phyloP scores from a whole-genome alignment of 495 filamentous ascomycete genomes.

The Penicillium psychrofluorescens region DNA sequence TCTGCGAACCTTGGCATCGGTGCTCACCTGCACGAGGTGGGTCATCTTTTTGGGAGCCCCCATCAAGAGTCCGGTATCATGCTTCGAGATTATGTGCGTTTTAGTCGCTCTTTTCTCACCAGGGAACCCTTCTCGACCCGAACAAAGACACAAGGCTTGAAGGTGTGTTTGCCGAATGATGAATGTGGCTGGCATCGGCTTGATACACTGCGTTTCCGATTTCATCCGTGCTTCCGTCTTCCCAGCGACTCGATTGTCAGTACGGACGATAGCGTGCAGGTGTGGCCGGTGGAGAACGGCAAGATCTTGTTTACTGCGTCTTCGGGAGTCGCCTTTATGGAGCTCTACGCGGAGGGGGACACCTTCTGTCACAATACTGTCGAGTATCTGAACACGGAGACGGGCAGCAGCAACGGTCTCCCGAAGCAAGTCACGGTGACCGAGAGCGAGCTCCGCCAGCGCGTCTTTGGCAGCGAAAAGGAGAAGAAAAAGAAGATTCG shows the following conservation, averaged over 20 bases:
- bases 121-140: constrained; percentile 77
- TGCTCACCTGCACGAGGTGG: constrained; percentile 82
- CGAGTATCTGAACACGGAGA: constrained; percentile 64
- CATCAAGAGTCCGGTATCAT: constrained; percentile 85
- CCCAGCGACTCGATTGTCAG: constrained; percentile 63
- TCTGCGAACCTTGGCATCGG: constrained; percentile 87
- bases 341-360: constrained; percentile 71
- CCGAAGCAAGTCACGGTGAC: constrained; percentile 66
- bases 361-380: constrained; percentile 68
- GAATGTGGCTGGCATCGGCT: constrained; percentile 87
- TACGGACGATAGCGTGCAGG: constrained; percentile 73
- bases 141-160: constrained; percentile 69
- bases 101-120: constrained; percentile 76
- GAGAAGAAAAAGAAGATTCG: constrained; percentile 65
- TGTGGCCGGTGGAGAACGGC: constrained; percentile 80
- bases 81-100: constrained; percentile 72
- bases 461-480: constrained; percentile 54
- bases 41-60: constrained; percentile 81
- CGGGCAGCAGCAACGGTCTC: constrained; percentile 42
- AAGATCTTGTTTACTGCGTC: constrained; percentile 72
- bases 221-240: constrained; percentile 83
- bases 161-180: constrained; percentile 62
- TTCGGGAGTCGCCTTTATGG: constrained; percentile 73
- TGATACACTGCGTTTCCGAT: constrained; percentile 79
- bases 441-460: constrained; percentile 65